Conservation (phyloP, 805 yeast species). For the Wickerhamiella siamensis region DNA sequence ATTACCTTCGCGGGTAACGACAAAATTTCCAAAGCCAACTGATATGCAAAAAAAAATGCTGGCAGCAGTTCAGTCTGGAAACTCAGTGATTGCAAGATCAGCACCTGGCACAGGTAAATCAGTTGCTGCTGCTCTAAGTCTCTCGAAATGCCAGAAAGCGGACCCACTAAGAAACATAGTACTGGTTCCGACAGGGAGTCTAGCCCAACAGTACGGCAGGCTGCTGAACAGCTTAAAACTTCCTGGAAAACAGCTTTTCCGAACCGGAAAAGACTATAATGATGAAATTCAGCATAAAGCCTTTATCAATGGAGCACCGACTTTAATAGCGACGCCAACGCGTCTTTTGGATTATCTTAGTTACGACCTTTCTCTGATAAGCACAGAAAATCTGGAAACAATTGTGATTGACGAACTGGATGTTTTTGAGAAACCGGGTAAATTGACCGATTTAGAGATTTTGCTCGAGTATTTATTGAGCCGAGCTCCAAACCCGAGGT, state of each 20-base stretch:
- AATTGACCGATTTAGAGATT: slow-evolving; percentile 11
- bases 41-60: slow-evolving; percentile 19
- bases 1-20: slow-evolving; percentile 4
- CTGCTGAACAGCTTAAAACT: slow-evolving; percentile 7
- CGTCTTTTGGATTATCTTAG: slow-evolving; percentile 33
- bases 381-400: slow-evolving; percentile 9
- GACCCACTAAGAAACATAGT: slow-evolving; percentile 14
- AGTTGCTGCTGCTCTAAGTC: slow-evolving; percentile 18
- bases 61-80: slow-evolving; percentile 16
- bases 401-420: slow-evolving; percentile 20
- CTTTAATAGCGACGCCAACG: slow-evolving; percentile 40
- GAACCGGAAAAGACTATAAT: slow-evolving; percentile 14
- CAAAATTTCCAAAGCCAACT: slow-evolving; percentile 12
- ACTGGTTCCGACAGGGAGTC: slow-evolving; percentile 22
- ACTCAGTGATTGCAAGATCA: slow-evolving; percentile 19
- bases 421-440: slow-evolving; percentile 4
- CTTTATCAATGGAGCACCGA: slow-evolving; percentile 24
- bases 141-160: slow-evolving; percentile 7
- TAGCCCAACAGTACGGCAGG: slow-evolving; percentile 20
- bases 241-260: slow-evolving; percentile 12
- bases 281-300: slow-evolving; percentile 15
- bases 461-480: slow-evolving; percentile 8
- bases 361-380: slow-evolving; percentile 21
- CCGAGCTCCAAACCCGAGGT: slow-evolving; percentile 1
- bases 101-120: slow-evolving; percentile 25